Conservation (phyloP, 2,329 filamentous ascomycete species). For the Neophaeococcomyces mojaviensis region DNA sequence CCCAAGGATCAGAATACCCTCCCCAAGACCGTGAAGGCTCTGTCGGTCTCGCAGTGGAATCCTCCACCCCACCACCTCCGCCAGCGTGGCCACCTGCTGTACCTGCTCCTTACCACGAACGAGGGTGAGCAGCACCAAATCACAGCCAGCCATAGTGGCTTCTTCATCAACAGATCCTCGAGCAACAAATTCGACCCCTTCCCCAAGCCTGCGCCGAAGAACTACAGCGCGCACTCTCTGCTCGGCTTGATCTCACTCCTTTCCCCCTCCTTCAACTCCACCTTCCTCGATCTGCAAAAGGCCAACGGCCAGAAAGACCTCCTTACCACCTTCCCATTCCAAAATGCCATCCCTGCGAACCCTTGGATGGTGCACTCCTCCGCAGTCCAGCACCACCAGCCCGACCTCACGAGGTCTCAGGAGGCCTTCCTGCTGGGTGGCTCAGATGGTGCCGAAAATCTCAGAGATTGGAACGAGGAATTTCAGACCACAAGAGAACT, state of each 20-base stretch:
- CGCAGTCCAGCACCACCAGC: conserved; percentile 58
- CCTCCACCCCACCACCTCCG: conserved; percentile 86
- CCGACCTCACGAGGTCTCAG: conserved; percentile 83
- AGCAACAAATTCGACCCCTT: conserved; percentile 92
- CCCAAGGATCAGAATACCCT: conserved; percentile 58
- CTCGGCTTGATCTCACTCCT: conserved; percentile 69
- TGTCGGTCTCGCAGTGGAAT: conserved; percentile 90
- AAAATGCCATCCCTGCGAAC: conserved; percentile 83
- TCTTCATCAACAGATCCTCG: conserved; percentile 94
- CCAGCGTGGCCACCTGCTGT: conserved; percentile 86
- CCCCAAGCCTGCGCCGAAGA: conserved; percentile 71
- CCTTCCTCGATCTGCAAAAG: conserved; percentile 73
- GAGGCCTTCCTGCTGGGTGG: conserved; percentile 87
- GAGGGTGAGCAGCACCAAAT: conserved; percentile 94
- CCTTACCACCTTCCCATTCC: conserved; percentile 87
- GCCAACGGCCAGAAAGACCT: conserved; percentile 80
- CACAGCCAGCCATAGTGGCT: conserved; percentile 86
- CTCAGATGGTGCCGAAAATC: conserved; percentile 84
- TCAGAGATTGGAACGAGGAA: conserved; percentile 98
- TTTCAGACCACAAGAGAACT: conserved; percentile 95
- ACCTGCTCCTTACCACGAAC: conserved; percentile 79
- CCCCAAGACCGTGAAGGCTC: conserved; percentile 84
- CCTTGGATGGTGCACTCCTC: conserved; percentile 77
- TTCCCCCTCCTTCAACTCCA: conserved; percentile 71
- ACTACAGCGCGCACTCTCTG: conserved; percentile 73